Percentiles rank a stretch among this genome's conserved stretches.
phyloP scores from a whole-genome alignment of 805 yeast species.

The Metschnikowia matae region DNA sequence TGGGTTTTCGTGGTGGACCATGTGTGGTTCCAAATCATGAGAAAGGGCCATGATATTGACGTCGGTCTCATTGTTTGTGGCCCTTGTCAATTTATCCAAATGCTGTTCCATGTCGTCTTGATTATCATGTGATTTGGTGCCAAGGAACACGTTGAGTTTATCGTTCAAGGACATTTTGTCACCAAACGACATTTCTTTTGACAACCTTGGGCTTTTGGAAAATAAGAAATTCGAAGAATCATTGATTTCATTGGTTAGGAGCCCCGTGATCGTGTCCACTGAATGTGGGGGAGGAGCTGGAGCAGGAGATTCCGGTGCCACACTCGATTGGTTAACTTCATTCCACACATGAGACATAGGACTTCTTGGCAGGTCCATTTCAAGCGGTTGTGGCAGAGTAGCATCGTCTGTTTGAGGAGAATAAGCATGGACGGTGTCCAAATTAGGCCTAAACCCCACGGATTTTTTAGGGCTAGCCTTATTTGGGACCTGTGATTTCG shows the following conservation, averaged over 20 bases:
- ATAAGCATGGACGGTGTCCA: conserved; percentile 15
- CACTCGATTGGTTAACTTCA: conserved; percentile 7
- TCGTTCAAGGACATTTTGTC: conserved; percentile 37
- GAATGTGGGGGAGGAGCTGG: conserved; percentile 20
- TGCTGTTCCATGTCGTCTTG: conserved; percentile 34
- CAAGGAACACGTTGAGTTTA: conserved; percentile 42
- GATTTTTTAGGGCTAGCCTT: conserved; percentile 35
- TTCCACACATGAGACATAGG: conserved; percentile 13
- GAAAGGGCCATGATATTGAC: conserved; percentile 36
- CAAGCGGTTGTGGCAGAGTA: too few species aligned
- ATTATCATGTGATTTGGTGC: conserved; percentile 13
- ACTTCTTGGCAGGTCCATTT: neutral
- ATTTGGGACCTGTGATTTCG: neutral
- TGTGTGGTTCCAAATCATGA: conserved; percentile 19
- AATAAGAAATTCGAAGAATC: neutral
- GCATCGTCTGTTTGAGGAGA: neutral
- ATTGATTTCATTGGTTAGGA: neutral
- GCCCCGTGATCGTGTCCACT: conserved; percentile 17
- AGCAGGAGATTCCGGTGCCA: conserved; percentile 9
- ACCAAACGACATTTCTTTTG: too few species aligned
- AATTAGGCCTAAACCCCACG: conserved; percentile 28
- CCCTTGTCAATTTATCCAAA: conserved; percentile 27
- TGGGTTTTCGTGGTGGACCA: conserved; percentile 26
- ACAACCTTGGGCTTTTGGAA: neutral
- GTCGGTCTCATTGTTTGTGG: conserved; percentile 24